Conservation (phyloP, 495 filamentous ascomycete genomes). For the Aspergillus coremiiformis region DNA sequence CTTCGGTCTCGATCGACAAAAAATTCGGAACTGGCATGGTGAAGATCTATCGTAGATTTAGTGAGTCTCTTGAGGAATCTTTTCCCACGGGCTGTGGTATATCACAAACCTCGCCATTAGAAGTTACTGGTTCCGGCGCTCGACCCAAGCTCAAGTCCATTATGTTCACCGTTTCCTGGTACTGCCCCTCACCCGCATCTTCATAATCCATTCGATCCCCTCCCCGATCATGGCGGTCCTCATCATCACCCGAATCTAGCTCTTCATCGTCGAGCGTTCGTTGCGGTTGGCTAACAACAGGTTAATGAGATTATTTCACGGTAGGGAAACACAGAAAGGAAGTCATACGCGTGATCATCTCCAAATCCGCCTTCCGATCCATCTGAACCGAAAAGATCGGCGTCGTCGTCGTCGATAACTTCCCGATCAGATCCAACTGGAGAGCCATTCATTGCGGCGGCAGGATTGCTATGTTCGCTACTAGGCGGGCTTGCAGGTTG, state of each 20-base stretch:
- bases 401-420: conserved; percentile 43
- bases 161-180: conserved; percentile 47
- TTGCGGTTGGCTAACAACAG: conserved; percentile 34
- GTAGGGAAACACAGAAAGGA: conserved; percentile 12
- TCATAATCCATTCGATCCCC: conserved; percentile 44
- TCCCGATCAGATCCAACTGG: conserved; percentile 21
- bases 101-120: conserved; percentile 51
- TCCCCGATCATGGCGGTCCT: conserved; percentile 46
- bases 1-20: conserved; percentile 64
- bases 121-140: conserved; percentile 63
- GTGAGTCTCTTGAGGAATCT: conserved; percentile 2
- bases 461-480: conserved; percentile 23
- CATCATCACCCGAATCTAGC: conserved; percentile 73
- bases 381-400: conserved; percentile 62
- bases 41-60: conserved; percentile 51
- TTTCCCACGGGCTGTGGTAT: neutral
- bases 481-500: conserved; percentile 24
- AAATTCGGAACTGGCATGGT: conserved; percentile 73
- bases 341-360: conserved; percentile 28
- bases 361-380: conserved; percentile 37
- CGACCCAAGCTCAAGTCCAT: conserved; percentile 53
- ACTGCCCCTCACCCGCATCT: conserved; percentile 35
- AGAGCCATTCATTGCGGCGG: conserved; percentile 13
- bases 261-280: conserved; percentile 65
- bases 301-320: conserved; percentile 11